A percentile compares a stretch with the other conserved stretches of the same genome.
phyloP scores from a whole-genome alignment of 1,284 basidiomycete genomes.

The Cerioporus squamosus region DNA sequence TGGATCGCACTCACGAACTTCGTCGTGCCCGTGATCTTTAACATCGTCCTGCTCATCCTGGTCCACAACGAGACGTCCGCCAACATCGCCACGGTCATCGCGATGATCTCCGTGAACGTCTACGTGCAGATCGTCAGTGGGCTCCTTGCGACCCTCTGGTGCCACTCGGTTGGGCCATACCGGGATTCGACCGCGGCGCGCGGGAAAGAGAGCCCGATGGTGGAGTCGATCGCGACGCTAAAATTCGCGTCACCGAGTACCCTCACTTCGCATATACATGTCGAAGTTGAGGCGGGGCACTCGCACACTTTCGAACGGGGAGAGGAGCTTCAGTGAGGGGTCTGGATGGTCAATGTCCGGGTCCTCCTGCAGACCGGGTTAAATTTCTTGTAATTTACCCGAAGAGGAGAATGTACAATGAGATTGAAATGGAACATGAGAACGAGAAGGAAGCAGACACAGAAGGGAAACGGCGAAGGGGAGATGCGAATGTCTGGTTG shows the following conservation, averaged over 20 bases:
- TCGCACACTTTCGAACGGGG: too few species aligned
- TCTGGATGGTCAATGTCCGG: background rate
- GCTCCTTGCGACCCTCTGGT: slow-evolving; percentile 28
- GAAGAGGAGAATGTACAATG: too few species aligned
- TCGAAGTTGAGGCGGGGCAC: background rate
- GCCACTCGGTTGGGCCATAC: background rate
- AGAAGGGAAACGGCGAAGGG: too few species aligned
- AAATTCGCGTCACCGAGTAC: background rate
- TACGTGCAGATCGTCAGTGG: slow-evolving; percentile 25
- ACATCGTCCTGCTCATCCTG: slow-evolving; percentile 28
- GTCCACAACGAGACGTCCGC: slow-evolving; percentile 7
- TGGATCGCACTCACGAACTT: slow-evolving; percentile 36
- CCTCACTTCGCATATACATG: background rate
- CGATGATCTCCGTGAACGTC: slow-evolving; percentile 11
- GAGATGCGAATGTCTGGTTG: too few species aligned
- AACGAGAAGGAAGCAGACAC: too few species aligned
- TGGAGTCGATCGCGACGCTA: background rate
- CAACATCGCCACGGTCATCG: slow-evolving; percentile 13
- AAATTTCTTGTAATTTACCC: too few species aligned
- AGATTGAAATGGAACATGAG: too few species aligned
- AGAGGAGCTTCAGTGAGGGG: background rate
- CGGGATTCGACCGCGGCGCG: background rate
- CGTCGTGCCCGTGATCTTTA: slow-evolving; percentile 33
- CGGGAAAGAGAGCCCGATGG: background rate
- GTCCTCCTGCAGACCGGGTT: too few species aligned